These are phyloP conservation scores for Tardiomyces depauwii DNA, from an alignment of 1,139 yeast species.

Conservation along the genomic window DNA sequence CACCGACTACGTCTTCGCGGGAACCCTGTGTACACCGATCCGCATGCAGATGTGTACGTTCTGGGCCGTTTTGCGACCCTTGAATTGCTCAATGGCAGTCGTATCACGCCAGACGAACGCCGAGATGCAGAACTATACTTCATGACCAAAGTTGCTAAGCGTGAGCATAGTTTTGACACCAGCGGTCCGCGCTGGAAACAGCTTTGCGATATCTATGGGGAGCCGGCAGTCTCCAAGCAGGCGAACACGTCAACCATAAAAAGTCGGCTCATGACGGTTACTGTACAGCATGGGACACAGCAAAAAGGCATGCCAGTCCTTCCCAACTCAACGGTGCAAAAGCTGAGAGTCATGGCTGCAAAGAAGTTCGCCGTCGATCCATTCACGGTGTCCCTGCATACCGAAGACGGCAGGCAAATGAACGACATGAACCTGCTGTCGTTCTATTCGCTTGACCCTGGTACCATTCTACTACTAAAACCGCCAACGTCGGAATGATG, in stretches of 20 bases:
- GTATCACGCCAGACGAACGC: slow-evolving; percentile 37
- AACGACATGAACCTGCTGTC: neutral
- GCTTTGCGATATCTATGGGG: slow-evolving; percentile 22
- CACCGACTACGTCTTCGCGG: slow-evolving; percentile 36
- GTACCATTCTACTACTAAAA: neutral
- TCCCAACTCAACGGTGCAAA: slow-evolving; percentile 12
- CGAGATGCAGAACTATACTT: slow-evolving; percentile 59
- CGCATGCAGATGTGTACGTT: slow-evolving; percentile 28
- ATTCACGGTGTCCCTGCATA: neutral
- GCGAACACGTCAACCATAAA: slow-evolving; percentile 7
- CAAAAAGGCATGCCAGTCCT: slow-evolving; percentile 9
- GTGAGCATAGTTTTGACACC: slow-evolving; percentile 19
- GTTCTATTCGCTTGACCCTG: neutral
- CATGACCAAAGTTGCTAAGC: slow-evolving; percentile 37
- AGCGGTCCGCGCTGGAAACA: slow-evolving; percentile 20
- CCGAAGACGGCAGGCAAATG: neutral
- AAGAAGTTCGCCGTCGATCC: slow-evolving; percentile 3
- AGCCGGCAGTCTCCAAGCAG: slow-evolving; percentile 7
- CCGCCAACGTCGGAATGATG: neutral
- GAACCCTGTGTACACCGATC: slow-evolving; percentile 37
- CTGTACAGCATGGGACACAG: slow-evolving; percentile 7
- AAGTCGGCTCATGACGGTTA: slow-evolving; percentile 10
- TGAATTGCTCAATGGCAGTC: slow-evolving; percentile 44
- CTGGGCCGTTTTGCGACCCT: slow-evolving; percentile 38
- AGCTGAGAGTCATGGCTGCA: slow-evolving; percentile 13